Conservation (phyloP, 2,329 filamentous ascomycete species). For the Fusarium concolor region DNA sequence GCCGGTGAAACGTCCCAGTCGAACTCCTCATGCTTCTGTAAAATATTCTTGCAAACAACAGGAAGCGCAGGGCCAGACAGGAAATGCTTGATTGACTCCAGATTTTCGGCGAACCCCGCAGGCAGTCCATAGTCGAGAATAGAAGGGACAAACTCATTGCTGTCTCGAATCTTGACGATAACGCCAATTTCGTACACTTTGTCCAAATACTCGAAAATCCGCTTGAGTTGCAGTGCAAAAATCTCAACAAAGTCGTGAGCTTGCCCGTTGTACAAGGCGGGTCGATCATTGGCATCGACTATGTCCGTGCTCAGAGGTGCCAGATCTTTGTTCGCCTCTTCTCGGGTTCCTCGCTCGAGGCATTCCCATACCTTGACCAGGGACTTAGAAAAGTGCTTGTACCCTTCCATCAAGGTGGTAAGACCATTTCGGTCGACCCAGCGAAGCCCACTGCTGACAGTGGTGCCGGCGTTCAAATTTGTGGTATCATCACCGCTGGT, state of each 20-base stretch:
- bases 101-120: constrained; percentile 18
- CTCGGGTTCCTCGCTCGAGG: constrained; percentile 30
- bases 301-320: constrained; percentile 38
- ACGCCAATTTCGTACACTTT: constrained; percentile 46
- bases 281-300: constrained; percentile 39
- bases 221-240: constrained; percentile 37
- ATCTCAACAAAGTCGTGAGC: constrained; percentile 38
- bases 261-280: constrained; percentile 20
- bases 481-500: constrained; percentile 17
- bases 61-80: constrained; percentile 45
- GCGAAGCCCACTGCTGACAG: constrained; percentile 18
- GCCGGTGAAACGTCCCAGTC: constrained; percentile 34
- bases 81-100: constrained; percentile 43
- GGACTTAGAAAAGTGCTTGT: constrained; percentile 39
- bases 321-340: constrained; percentile 44
- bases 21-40: constrained; percentile 25
- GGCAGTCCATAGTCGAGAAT: constrained; percentile 40
- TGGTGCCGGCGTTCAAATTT: neutral
- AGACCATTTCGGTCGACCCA: constrained; percentile 46
- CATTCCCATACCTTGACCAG: constrained; percentile 39
- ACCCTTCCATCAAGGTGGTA: constrained; percentile 39
- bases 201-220: constrained; percentile 39
- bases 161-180: constrained; percentile 46
- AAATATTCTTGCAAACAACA: constrained; percentile 43
- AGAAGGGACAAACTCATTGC: constrained; percentile 40